phyloP scores from a whole-genome alignment of 495 filamentous ascomycete species.

The Podospora conica region DNA sequence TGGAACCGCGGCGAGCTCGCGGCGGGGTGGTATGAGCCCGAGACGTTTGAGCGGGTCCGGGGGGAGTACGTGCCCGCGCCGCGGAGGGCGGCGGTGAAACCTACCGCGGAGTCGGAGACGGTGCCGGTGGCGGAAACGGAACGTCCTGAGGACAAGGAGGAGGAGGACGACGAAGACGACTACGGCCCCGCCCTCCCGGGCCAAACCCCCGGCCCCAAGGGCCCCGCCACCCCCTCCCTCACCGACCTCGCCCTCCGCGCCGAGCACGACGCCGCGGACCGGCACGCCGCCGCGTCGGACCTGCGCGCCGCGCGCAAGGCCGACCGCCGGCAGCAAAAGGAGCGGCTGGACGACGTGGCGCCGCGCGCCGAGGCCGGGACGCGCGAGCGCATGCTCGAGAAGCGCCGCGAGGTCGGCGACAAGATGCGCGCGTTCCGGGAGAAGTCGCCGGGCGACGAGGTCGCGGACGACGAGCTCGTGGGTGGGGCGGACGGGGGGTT shows the following conservation, averaged over 20 bases:
- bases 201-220: slow-evolving; percentile 23
- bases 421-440: slow-evolving; percentile 57
- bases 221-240: slow-evolving; percentile 67
- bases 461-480: slow-evolving; percentile 56
- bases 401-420: slow-evolving; percentile 52
- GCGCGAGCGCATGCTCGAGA: slow-evolving; percentile 79
- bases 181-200: slow-evolving; percentile 66
- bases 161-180: slow-evolving; percentile 49
- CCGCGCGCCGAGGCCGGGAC: slow-evolving; percentile 84
- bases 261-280: slow-evolving; percentile 48
- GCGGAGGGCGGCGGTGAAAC: slow-evolving; percentile 10
- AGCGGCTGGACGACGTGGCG: slow-evolving; percentile 66
- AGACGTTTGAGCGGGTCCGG: slow-evolving; percentile 47
- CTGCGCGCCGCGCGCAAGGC: slow-evolving; percentile 54
- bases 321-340: slow-evolving; percentile 56
- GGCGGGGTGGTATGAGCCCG: slow-evolving; percentile 88
- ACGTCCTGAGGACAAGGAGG: slow-evolving; percentile 2
- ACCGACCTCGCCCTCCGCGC: slow-evolving; percentile 66
- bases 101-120: slow-evolving; percentile 13
- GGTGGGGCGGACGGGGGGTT: slow-evolving; percentile 49
- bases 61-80: not conserved
- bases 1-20: slow-evolving; percentile 95
- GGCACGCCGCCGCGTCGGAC: slow-evolving; percentile 43
- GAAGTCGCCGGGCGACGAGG: slow-evolving; percentile 50
- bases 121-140: not conserved